phyloP scores from a whole-genome alignment of 140 eudicot species.

The Cichorium intybus region DNA sequence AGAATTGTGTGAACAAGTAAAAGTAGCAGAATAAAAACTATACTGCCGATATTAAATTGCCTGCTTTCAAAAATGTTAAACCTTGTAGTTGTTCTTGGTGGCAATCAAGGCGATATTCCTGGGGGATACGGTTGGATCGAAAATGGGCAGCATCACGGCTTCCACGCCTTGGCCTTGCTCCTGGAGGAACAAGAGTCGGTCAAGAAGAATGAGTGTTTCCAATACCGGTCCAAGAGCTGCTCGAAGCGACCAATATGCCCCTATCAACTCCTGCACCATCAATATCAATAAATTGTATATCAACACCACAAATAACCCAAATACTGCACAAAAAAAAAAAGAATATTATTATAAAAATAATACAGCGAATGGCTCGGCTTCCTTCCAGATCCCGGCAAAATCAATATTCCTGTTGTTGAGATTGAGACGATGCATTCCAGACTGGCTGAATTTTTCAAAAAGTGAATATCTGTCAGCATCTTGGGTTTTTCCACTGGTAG shows the following conservation, averaged over 20 bases:
- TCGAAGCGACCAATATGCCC: constrained; percentile 85
- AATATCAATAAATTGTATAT: not conserved
- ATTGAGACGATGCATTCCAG: constrained; percentile 69
- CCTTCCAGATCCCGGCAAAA: constrained; percentile 54
- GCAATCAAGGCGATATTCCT: constrained; percentile 83
- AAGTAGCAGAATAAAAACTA: constrained; percentile 21
- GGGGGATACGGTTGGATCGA: constrained; percentile 73
- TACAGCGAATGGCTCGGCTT: constrained; percentile 59
- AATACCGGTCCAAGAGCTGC: constrained; percentile 84
- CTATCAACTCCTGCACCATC: constrained; percentile 61
- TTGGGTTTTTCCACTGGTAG: constrained; percentile 16
- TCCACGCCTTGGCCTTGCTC: constrained; percentile 45
- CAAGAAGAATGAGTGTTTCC: constrained; percentile 80
- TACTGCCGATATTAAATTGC: too few species aligned
- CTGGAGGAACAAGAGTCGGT: constrained; percentile 72
- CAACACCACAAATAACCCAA: too few species aligned
- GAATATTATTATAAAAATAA: constrained; percentile 18
- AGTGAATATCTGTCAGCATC: constrained; percentile 38
- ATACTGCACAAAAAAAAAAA: not conserved
- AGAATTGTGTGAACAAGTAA: not conserved
- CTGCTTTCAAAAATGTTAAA: too few species aligned
- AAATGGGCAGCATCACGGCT: constrained; percentile 59
- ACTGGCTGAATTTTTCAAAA: constrained; percentile 62
- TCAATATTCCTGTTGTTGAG: constrained; percentile 39
- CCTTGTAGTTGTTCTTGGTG: constrained; percentile 20